Percentiles rank a stretch among this genome's conserved stretches.
Evolutionary conservation across 768 basidiomycete genomes (phyloP).

Genomic region (Arthromyces matolae): DNA sequence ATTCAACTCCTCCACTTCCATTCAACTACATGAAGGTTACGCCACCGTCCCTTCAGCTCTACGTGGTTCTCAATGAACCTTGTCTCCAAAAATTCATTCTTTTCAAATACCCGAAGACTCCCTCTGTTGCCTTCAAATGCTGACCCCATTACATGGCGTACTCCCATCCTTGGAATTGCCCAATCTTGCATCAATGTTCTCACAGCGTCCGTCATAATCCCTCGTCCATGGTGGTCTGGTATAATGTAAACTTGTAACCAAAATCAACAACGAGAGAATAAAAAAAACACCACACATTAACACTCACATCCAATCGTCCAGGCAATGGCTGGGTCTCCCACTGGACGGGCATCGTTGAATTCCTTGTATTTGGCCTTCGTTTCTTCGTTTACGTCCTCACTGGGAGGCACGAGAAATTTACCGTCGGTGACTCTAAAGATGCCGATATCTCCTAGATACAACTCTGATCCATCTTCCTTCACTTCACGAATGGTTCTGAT

Average conservation of each 20-base stretch:
- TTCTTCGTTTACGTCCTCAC: conserved; percentile 28
- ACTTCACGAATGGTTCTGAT: conserved; percentile 52
- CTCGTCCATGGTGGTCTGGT: conserved; percentile 57
- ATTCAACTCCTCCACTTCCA: conserved; percentile 22
- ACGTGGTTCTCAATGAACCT: conserved; percentile 37
- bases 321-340: conserved; percentile 52
- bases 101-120: conserved; percentile 63
- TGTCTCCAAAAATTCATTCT: conserved; percentile 52
- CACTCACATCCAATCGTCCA: conserved; percentile 61
- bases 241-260: conserved; percentile 52
- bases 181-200: conserved; percentile 51
- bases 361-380: conserved; percentile 32
- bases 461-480: conserved; percentile 50
- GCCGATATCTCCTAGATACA: conserved; percentile 47
- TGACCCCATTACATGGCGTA: conserved; percentile 39
- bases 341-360: conserved; percentile 36
- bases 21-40: conserved; percentile 33
- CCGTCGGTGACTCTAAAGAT: conserved; percentile 30
- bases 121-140: conserved; percentile 53
- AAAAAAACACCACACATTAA: too few relatives aligned
- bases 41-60: conserved; percentile 33
- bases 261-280: neutral
- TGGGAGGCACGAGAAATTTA: conserved; percentile 10
- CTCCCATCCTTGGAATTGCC: conserved; percentile 64
- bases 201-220: conserved; percentile 72